Evolutionary conservation across 164 flowering plant species (phyloP).

Genomic region (Sextonia rubra): DNA sequence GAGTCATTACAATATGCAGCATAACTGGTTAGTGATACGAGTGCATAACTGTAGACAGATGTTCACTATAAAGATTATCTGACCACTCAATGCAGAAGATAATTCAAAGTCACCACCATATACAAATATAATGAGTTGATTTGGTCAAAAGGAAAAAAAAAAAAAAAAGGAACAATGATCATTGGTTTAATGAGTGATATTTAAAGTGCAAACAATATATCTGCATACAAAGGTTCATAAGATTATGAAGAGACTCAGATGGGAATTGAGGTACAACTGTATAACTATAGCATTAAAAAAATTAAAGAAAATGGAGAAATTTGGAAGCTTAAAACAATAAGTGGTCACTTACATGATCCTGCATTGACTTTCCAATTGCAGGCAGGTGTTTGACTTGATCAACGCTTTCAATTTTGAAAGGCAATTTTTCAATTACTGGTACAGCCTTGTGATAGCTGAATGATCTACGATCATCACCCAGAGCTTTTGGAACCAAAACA

Average conservation of each 20-base stretch:
- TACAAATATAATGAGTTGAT: too few species aligned
- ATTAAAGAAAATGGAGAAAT: not conserved
- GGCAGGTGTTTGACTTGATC: constrained; percentile 86
- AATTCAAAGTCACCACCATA: too few species aligned
- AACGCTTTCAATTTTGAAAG: constrained; percentile 72
- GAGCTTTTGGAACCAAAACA: constrained; percentile 36
- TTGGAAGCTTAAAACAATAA: not conserved
- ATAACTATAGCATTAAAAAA: not conserved
- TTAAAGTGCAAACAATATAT: too few species aligned
- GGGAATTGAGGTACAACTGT: not conserved
- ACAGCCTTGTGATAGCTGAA: constrained; percentile 95
- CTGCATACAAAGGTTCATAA: not conserved
- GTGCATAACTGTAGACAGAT: too few species aligned
- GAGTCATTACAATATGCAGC: too few species aligned
- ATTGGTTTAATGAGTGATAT: not conserved
- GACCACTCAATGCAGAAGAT: too few species aligned
- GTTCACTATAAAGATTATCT: too few species aligned
- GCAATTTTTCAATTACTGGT: constrained; percentile 80
- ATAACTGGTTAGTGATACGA: too few species aligned
- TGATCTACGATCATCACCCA: constrained; percentile 95
- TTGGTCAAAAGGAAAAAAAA: too few species aligned
- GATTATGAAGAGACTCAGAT: not conserved
- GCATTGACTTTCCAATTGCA: constrained; percentile 82
- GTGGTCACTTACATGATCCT: constrained; percentile 72
- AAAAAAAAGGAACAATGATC: not conserved